Conservation (phyloP, 2,329 filamentous ascomycete species). For the Orbilia oligospora region DNA sequence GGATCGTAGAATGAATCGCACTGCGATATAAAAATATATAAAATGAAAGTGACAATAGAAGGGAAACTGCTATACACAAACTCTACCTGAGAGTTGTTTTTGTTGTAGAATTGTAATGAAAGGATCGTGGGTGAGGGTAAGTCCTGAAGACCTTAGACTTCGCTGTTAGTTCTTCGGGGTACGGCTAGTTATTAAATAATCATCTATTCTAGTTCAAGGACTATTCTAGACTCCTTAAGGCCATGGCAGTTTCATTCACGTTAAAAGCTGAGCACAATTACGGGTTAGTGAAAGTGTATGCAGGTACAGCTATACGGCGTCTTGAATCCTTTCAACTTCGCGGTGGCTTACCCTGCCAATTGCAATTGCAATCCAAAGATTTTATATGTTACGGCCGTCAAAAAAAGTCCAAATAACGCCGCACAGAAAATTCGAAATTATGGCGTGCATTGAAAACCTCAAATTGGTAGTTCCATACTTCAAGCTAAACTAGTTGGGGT, state of each 20-base stretch:
- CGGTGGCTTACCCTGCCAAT: no score
- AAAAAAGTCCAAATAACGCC: neutral
- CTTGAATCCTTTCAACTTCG: neutral
- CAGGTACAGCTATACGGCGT: neutral
- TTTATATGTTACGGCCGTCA: no score
- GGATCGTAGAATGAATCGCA: neutral
- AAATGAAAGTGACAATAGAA: neutral
- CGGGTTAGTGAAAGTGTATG: neutral
- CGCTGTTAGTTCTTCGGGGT: neutral
- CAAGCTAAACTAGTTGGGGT: neutral
- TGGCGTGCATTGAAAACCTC: neutral
- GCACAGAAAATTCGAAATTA: neutral
- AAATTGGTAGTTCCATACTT: neutral
- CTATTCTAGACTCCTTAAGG: neutral
- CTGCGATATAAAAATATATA: neutral
- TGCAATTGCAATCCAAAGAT: no score
- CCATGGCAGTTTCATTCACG: neutral
- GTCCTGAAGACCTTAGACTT: conserved; percentile 1
- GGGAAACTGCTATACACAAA: neutral
- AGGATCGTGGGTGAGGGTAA: neutral
- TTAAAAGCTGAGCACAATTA: conserved; percentile 5
- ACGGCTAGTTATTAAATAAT: no score
- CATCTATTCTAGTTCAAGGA: no score
- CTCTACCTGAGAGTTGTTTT: conserved; percentile 11
- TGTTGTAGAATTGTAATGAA: neutral